Conservation (phyloP, 129 eudicot genomes). For the sunflower (Helianthus annuus) region DNA sequence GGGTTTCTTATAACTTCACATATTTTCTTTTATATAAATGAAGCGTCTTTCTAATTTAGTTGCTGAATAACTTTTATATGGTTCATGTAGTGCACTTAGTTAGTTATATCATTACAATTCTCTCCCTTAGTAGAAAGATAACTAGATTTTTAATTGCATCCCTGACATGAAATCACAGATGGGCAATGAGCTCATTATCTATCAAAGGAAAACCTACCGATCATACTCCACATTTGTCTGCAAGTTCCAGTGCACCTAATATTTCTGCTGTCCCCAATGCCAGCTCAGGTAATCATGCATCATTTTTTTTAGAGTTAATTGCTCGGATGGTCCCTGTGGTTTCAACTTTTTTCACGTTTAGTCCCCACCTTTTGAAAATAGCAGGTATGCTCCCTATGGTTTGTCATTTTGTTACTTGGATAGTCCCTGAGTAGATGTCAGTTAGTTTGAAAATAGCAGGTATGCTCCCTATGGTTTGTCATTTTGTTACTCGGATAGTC, state of each 20-base stretch:
- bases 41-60: slow-evolving; percentile 1
- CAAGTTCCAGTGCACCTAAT: slow-evolving; percentile 60
- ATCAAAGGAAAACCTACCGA: slow-evolving; percentile 82
- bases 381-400: too few species aligned
- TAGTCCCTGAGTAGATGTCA: too few species aligned
- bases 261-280: slow-evolving; percentile 49
- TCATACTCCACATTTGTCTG: slow-evolving; percentile 51
- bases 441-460: too few species aligned
- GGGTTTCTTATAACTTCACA: not conserved
- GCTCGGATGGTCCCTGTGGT: too few species aligned
- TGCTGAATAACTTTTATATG: not conserved
- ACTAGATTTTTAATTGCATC: not conserved
- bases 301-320: slow-evolving; percentile 20
- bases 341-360: too few species aligned
- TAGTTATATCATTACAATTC: not conserved
- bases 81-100: not conserved
- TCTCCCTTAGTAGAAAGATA: slow-evolving; percentile 5
- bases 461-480: too few species aligned
- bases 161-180: slow-evolving; percentile 40
- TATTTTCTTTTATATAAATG: not conserved
- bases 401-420: too few species aligned
- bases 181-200: slow-evolving; percentile 97
- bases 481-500: too few species aligned
- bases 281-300: slow-evolving; percentile 54
- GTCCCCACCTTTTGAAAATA: too few species aligned